Conservation (phyloP, 148 eudicot species). For the Simmondsia chinensis region DNA sequence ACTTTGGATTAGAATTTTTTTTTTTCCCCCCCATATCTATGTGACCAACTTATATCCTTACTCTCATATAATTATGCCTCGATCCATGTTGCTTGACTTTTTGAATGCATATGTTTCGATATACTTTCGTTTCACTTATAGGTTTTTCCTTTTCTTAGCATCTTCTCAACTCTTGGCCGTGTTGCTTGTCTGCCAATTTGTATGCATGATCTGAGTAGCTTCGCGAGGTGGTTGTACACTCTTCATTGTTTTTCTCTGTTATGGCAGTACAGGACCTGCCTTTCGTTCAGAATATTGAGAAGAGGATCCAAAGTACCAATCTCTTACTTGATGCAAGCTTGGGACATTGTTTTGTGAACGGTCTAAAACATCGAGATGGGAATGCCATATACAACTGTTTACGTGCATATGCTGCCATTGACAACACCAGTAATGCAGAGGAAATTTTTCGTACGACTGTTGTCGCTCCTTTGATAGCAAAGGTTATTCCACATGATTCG, state of each 20-base stretch:
- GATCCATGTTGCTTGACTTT: too few species aligned
- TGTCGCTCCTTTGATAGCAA: conserved; percentile 63
- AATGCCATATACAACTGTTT: conserved; percentile 89
- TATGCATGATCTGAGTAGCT: too few species aligned
- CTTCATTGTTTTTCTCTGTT: conserved; percentile 32
- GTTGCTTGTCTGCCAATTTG: too few species aligned
- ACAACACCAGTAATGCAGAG: conserved; percentile 79
- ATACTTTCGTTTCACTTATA: too few species aligned
- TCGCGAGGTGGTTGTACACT: too few species aligned
- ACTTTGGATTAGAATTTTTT: too few species aligned
- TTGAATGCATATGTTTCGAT: too few species aligned
- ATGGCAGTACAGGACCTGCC: conserved; percentile 98
- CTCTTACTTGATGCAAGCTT: conserved; percentile 74
- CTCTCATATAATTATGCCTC: too few species aligned
- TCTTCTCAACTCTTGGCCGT: too few species aligned
- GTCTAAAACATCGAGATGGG: conserved; percentile 75
- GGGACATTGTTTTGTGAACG: conserved; percentile 91
- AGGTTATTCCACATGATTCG: conserved; percentile 46
- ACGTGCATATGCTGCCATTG: conserved; percentile 98
- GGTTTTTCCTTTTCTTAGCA: too few species aligned
- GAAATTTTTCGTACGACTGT: conserved; percentile 78
- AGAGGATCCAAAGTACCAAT: conserved; percentile 84
- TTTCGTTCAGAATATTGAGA: conserved; percentile 89
- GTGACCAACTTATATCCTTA: too few species aligned
- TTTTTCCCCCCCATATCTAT: too few species aligned